These are phyloP conservation scores for Huntiella moniliformis DNA, from an alignment of 2,329 filamentous ascomycete genomes.

Conservation along the genomic window DNA sequence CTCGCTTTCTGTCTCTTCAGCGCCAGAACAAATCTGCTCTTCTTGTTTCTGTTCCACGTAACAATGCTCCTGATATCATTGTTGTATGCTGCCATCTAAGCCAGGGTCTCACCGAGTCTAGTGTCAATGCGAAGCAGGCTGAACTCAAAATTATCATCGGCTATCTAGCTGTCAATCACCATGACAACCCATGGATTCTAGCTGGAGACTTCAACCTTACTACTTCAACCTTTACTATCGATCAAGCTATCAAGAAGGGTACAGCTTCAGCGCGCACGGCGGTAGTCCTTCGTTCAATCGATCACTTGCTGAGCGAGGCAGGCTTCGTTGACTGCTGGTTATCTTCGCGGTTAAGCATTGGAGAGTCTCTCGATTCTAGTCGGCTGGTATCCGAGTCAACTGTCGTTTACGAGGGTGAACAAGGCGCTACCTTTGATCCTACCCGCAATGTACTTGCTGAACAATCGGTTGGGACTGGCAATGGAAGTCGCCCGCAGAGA, in stretches of 20 bases:
- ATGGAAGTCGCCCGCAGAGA: slow-evolving; percentile 39
- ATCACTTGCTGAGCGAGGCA: slow-evolving; percentile 25
- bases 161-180: slow-evolving; percentile 25
- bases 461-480: slow-evolving; percentile 25
- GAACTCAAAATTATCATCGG: slow-evolving; percentile 33
- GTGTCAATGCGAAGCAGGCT: slow-evolving; percentile 34
- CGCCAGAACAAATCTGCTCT: slow-evolving; percentile 39
- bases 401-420: slow-evolving; percentile 35
- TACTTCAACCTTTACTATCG: slow-evolving; percentile 37
- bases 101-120: slow-evolving; percentile 38
- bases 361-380: slow-evolving; percentile 22
- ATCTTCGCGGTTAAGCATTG: slow-evolving; percentile 24
- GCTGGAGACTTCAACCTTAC: slow-evolving; percentile 47
- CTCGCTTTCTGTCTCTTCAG: slow-evolving; percentile 34
- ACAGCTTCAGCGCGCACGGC: slow-evolving; percentile 31
- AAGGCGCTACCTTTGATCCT: slow-evolving; percentile 48
- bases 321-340: slow-evolving; percentile 35
- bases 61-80: slow-evolving; percentile 17
- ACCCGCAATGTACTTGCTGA: slow-evolving; percentile 35
- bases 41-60: slow-evolving; percentile 24
- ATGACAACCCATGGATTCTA: slow-evolving; percentile 32
- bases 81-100: slow-evolving; percentile 43
- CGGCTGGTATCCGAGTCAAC: slow-evolving; percentile 14
- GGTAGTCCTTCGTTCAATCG: slow-evolving; percentile 18
- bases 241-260: slow-evolving; percentile 31